Evolutionary conservation across 495 filamentous ascomycete species (phyloP).

Genomic region (Cladorrhinum samala): DNA sequence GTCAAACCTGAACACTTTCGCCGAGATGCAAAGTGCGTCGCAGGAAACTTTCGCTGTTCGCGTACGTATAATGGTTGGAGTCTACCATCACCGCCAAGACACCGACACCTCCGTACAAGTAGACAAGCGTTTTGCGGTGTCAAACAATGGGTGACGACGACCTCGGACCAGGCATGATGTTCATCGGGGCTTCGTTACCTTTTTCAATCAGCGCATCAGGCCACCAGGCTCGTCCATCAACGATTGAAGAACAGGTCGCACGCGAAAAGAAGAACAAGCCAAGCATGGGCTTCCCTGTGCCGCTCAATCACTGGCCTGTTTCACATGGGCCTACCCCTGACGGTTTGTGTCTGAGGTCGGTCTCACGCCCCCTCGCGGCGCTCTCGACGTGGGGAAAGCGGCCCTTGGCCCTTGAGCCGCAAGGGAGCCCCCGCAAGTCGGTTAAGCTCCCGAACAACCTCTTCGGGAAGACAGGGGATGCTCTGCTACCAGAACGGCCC

Average conservation of each 20-base stretch:
- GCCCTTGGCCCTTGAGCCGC: constrained; percentile 13
- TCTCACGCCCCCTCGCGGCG: constrained; percentile 26
- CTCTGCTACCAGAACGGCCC: neutral
- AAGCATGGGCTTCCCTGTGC: constrained; percentile 7
- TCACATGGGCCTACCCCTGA: constrained; percentile 31
- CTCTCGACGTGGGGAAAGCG: constrained; percentile 8
- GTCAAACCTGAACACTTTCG: neutral
- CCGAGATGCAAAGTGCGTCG: neutral
- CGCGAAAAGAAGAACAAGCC: neutral
- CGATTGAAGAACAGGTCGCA: neutral
- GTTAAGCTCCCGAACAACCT: neutral
- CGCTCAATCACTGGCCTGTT: constrained; percentile 19
- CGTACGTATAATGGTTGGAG: neutral
- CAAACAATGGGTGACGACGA: neutral
- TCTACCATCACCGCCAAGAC: neutral
- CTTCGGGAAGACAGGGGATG: neutral
- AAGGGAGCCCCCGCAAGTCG: constrained; percentile 13
- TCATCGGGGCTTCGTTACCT: neutral
- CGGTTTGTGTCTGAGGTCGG: constrained; percentile 30
- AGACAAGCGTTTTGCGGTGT: neutral
- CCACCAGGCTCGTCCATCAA: neutral
- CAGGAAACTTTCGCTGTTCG: neutral
- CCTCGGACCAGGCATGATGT: neutral
- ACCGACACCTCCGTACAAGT: neutral
- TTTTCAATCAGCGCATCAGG: constrained; percentile 1